These are phyloP conservation scores for Tetrastigma voinierianum DNA, from an alignment of 164 flowering plant species.

Conservation along the genomic window DNA sequence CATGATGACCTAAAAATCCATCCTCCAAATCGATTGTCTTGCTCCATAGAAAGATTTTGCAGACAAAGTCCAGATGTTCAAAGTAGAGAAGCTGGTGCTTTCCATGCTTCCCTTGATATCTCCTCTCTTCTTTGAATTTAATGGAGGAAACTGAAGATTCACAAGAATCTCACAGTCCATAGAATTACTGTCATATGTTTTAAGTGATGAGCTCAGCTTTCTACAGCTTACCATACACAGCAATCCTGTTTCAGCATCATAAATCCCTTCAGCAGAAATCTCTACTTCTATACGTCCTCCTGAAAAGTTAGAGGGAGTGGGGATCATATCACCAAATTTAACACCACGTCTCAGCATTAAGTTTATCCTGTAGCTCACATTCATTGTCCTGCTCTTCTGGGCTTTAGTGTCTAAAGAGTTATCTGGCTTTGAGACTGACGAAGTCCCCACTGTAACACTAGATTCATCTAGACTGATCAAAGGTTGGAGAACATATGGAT, in stretches of 20 bases:
- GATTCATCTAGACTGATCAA: no score
- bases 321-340: background rate
- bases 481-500: conserved; percentile 22
- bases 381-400: conserved; percentile 30
- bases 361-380: conserved; percentile 54
- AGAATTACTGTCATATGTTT: conserved; percentile 12
- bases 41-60: background rate
- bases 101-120: conserved; percentile 37
- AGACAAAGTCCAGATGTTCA: background rate
- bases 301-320: conserved; percentile 14
- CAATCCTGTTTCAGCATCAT: conserved; percentile 49
- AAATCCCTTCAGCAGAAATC: conserved; percentile 76
- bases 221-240: conserved; percentile 77
- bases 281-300: conserved; percentile 1
- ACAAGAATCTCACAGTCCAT: conserved; percentile 44
- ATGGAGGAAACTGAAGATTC: conserved; percentile 36
- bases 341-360: conserved; percentile 6
- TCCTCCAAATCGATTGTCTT: background rate
- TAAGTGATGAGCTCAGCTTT: conserved; percentile 13
- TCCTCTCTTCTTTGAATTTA: conserved; percentile 19
- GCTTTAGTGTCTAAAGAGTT: no score
- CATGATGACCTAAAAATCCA: background rate
- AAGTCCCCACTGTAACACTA: no score
- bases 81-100: conserved; percentile 22
- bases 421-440: background rate